These are phyloP conservation scores for Cyberlindnera misumaiensis DNA, from an alignment of 805 yeast genomes.

Conservation along the genomic window DNA sequence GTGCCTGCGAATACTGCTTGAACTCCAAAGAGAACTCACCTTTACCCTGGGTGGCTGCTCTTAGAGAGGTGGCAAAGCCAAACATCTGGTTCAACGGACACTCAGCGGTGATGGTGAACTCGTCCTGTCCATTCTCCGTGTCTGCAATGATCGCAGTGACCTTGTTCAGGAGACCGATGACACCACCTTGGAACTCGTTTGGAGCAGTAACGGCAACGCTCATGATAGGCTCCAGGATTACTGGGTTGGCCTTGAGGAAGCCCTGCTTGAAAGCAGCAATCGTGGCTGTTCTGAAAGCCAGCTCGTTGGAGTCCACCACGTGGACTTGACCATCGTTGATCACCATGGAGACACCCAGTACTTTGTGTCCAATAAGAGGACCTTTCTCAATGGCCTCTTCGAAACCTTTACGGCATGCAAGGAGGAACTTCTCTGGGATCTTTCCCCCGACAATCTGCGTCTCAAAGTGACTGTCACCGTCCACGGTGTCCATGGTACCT, in stretches of 20 bases:
- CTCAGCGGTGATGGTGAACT: constrained; percentile 87
- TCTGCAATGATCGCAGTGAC: constrained; percentile 88
- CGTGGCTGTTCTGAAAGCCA: constrained; percentile 92
- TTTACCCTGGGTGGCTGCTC: constrained; percentile 98
- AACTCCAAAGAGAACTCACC: constrained; percentile 97
- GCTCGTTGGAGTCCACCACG: constrained; percentile 93
- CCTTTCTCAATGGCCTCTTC: constrained; percentile 94
- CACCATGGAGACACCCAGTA: constrained; percentile 87
- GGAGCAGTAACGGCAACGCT: constrained; percentile 90
- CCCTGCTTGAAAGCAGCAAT: constrained; percentile 89
- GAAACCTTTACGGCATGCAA: constrained; percentile 93
- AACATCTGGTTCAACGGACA: constrained; percentile 95
- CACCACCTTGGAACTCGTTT: constrained; percentile 89
- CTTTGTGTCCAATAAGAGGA: constrained; percentile 91
- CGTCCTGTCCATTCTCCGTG: constrained; percentile 91
- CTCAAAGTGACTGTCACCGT: constrained; percentile 66
- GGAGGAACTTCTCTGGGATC: constrained; percentile 88
- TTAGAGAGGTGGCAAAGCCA: constrained; percentile 89
- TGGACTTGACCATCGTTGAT: constrained; percentile 97
- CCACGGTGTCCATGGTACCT: constrained; percentile 66
- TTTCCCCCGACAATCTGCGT: constrained; percentile 94
- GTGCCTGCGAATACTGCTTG: constrained; percentile 83
- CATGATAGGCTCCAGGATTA: constrained; percentile 95
- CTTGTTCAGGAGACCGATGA: constrained; percentile 88
- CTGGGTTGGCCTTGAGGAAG: constrained; percentile 76